Conservation (phyloP, 805 yeast species). For the Candida incommunis region DNA sequence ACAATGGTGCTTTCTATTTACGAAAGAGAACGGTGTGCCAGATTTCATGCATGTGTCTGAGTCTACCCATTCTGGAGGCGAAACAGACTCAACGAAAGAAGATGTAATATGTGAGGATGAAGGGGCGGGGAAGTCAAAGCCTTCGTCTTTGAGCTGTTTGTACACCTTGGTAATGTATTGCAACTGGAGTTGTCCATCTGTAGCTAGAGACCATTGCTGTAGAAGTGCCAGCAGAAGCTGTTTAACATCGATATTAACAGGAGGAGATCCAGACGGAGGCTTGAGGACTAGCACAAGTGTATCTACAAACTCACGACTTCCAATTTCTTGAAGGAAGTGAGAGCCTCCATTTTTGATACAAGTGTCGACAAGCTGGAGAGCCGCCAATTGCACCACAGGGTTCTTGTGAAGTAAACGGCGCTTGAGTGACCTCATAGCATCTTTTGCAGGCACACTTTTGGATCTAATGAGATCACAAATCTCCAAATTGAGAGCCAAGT, state of each 20-base stretch:
- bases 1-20: conserved; percentile 92
- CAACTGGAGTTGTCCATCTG: conserved; percentile 51
- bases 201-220: conserved; percentile 66
- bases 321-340: conserved; percentile 66
- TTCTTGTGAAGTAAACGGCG: conserved; percentile 56
- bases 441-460: conserved; percentile 62
- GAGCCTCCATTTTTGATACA: conserved; percentile 89
- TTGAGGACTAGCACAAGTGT: conserved; percentile 38
- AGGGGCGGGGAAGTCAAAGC: conserved; percentile 42
- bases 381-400: conserved; percentile 66
- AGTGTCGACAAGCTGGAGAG: conserved; percentile 66
- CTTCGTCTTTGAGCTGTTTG: conserved; percentile 44
- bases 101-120: conserved; percentile 22
- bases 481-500: conserved; percentile 57
- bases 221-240: conserved; percentile 45
- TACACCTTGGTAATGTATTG: conserved; percentile 51
- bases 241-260: conserved; percentile 37
- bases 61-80: conserved; percentile 97
- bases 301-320: conserved; percentile 78
- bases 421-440: conserved; percentile 75
- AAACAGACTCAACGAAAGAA: conserved; percentile 67
- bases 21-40: conserved; percentile 60
- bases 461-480: conserved; percentile 78
- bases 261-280: conserved; percentile 16
- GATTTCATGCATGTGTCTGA: conserved; percentile 93